phyloP scores from a whole-genome alignment of 2,329 filamentous ascomycete genomes.

The Penicillium fuscoglaucum region DNA sequence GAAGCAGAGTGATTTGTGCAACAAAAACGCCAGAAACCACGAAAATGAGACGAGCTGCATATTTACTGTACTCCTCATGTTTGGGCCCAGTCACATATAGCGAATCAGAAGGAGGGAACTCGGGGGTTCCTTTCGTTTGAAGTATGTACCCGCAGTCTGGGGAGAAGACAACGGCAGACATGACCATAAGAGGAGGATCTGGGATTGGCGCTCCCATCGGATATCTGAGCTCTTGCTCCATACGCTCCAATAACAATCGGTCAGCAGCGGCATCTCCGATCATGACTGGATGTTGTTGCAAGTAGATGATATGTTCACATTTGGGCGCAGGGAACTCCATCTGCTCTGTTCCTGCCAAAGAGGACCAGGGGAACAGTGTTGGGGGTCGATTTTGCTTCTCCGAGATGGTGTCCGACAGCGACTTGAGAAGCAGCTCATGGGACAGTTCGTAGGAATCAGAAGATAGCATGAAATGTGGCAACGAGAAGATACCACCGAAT shows the following conservation, averaged over 20 bases:
- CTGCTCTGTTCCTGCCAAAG: constrained; percentile 57
- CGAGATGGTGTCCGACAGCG: constrained; percentile 64
- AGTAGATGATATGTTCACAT: constrained; percentile 86
- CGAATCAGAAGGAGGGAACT: constrained; percentile 52
- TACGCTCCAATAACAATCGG: constrained; percentile 46
- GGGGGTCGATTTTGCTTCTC: constrained; percentile 60
- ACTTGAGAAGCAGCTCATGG: constrained; percentile 69
- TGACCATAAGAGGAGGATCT: constrained; percentile 52
- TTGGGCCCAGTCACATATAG: constrained; percentile 59
- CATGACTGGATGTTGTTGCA: constrained; percentile 60
- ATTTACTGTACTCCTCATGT: constrained; percentile 55
- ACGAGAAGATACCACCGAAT: constrained; percentile 84
- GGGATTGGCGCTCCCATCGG: constrained; percentile 59
- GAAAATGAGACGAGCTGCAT: constrained; percentile 55
- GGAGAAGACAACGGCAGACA: constrained; percentile 63
- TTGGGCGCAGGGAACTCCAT: constrained; percentile 61
- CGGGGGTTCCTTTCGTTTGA: constrained; percentile 60
- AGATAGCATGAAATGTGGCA: constrained; percentile 77
- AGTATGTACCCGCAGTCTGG: constrained; percentile 67
- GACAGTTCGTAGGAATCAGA: constrained; percentile 56
- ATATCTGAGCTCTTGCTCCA: constrained; percentile 61
- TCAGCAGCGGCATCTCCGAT: constrained; percentile 34
- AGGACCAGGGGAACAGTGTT: constrained; percentile 72
- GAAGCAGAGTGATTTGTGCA: constrained; percentile 57
- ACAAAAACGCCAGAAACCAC: constrained; percentile 52